Conservation (phyloP, 306 rosid genomes). For the Corylus heterophylla region DNA sequence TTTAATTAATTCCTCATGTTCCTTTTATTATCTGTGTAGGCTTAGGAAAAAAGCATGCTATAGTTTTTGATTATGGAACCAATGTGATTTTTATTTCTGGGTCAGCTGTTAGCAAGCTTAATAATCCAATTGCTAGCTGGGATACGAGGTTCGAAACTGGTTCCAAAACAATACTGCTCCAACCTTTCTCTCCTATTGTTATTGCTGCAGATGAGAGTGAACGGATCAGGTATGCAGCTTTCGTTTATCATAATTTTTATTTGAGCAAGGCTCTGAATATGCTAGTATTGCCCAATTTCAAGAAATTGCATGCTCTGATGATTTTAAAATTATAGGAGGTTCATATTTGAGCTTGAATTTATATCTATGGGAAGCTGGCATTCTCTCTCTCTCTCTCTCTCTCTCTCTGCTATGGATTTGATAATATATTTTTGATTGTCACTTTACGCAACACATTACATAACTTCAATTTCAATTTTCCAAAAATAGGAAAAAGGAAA, state of each 20-base stretch:
- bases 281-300: slow-evolving; percentile 13
- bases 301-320: neutral
- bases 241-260: slow-evolving; percentile 11
- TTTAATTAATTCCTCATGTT: neutral
- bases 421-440: neutral
- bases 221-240: slow-evolving; percentile 66
- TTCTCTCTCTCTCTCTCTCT: neutral
- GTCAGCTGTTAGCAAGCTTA: slow-evolving; percentile 84
- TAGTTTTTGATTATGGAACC: slow-evolving; percentile 17
- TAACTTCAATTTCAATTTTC: neutral
- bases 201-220: slow-evolving; percentile 95
- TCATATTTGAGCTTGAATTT: neutral
- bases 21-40: neutral
- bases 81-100: slow-evolving; percentile 18
- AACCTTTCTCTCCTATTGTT: slow-evolving; percentile 91
- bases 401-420: neutral
- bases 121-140: slow-evolving; percentile 88
- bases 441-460: neutral
- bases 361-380: neutral
- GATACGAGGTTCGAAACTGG: slow-evolving; percentile 74
- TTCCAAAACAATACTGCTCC: slow-evolving; percentile 73
- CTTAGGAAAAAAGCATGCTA: neutral
- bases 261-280: slow-evolving; percentile 7
- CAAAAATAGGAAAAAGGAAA: neutral
- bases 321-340: neutral